These are phyloP conservation scores for Pseudocercospora macadamiae DNA, from an alignment of 2,329 filamentous ascomycete species.

Conservation along the genomic window DNA sequence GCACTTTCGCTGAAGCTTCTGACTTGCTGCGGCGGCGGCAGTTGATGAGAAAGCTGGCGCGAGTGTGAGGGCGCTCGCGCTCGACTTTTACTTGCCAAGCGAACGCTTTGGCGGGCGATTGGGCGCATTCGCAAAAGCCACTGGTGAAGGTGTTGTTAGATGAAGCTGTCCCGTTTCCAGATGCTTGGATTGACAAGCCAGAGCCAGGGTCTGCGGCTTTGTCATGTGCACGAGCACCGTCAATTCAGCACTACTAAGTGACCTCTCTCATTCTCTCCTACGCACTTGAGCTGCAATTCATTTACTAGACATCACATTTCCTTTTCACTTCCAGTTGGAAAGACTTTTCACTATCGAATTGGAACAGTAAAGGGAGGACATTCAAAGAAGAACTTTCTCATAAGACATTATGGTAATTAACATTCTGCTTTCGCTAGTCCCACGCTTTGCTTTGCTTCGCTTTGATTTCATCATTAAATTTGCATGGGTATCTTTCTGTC, in stretches of 20 bases:
- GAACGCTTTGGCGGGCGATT: conserved; percentile 36
- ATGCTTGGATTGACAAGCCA: background rate
- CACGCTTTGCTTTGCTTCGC: background rate
- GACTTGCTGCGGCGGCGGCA: conserved; percentile 15
- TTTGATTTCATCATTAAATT: too few relatives aligned
- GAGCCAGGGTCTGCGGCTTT: too few relatives aligned
- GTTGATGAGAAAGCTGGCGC: background rate
- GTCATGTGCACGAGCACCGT: too few relatives aligned
- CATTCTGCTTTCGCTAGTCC: background rate
- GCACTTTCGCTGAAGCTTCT: conserved; percentile 30
- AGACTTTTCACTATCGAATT: too few relatives aligned
- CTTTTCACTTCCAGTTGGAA: background rate
- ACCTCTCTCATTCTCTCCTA: too few relatives aligned
- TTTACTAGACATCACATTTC: background rate
- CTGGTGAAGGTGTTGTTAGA: background rate
- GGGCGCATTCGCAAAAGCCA: conserved; percentile 32
- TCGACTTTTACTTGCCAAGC: conserved; percentile 32
- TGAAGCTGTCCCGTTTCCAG: background rate
- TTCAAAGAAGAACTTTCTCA: background rate
- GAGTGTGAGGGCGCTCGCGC: conserved; percentile 23
- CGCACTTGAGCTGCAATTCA: too few relatives aligned
- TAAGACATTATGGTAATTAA: background rate
- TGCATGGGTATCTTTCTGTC: background rate
- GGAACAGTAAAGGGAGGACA: too few relatives aligned
- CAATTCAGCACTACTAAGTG: too few relatives aligned